phyloP scores from a whole-genome alignment of 1,284 basidiomycete genomes.

The Cryptococcus wingfieldii region DNA sequence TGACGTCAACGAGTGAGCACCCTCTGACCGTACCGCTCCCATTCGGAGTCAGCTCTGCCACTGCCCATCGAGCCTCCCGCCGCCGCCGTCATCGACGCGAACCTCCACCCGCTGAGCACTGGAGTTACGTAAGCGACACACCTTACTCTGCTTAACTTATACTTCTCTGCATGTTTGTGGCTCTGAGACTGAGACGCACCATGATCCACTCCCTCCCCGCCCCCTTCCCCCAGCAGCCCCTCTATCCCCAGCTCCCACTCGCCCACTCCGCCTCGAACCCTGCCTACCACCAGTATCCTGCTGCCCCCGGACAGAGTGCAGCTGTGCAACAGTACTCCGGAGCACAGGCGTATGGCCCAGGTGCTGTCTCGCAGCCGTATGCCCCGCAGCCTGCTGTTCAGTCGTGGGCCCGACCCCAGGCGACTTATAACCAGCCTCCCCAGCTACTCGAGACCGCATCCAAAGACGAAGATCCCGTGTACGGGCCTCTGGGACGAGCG shows the following conservation, averaged over 20 bases:
- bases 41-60: too few relatives aligned
- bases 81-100: too few relatives aligned
- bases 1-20: too few relatives aligned
- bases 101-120: too few relatives aligned
- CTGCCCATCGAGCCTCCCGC: too few relatives aligned
- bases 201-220: too few relatives aligned
- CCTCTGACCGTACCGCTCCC: background rate
- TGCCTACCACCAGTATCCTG: background rate
- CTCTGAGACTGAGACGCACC: too few relatives aligned
- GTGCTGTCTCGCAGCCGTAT: background rate
- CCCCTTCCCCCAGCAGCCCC: background rate
- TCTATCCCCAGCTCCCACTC: conserved; percentile 12
- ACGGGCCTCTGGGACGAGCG: conserved; percentile 38
- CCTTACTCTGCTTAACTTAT: too few relatives aligned
- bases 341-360: background rate
- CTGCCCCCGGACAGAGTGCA: background rate
- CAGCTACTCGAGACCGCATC: conserved; percentile 33
- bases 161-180: too few relatives aligned
- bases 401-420: background rate
- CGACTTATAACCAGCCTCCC: conserved; percentile 14
- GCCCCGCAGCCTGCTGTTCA: background rate
- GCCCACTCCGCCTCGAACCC: background rate
- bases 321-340: background rate
- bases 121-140: too few relatives aligned
- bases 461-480: conserved; percentile 40